A percentile compares a stretch with the other conserved stretches of the same genome.
phyloP scores from a whole-genome alignment of 176 grass and related monocot genomes.

The Areca catechu region DNA sequence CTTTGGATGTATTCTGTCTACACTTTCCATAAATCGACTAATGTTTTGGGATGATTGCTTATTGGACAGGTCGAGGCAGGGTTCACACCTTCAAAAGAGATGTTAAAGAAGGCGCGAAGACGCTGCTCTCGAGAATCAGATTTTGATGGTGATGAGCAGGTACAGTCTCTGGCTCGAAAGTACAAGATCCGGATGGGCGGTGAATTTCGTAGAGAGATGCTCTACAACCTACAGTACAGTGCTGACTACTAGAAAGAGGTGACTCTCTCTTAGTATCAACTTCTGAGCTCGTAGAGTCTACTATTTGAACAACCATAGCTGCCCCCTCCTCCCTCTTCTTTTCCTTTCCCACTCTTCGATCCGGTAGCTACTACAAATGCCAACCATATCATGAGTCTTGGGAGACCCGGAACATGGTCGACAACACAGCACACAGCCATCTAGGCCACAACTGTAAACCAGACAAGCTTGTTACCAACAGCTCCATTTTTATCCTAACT shows the following conservation, averaged over 20 bases:
- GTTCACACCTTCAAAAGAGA: conserved; percentile 70
- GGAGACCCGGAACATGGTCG: too few species aligned
- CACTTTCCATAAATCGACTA: conserved; percentile 8
- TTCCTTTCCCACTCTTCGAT: too few species aligned
- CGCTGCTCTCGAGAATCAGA: conserved; percentile 85
- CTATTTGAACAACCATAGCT: not conserved
- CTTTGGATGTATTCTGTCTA: too few species aligned
- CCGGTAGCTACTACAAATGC: too few species aligned
- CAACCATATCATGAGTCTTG: too few species aligned
- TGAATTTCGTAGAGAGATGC: conserved; percentile 60
- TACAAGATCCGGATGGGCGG: conserved; percentile 64
- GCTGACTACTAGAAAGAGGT: conserved; percentile 43
- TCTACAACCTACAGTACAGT: conserved; percentile 66
- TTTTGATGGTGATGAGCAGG: conserved; percentile 47
- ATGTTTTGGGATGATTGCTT: conserved; percentile 12
- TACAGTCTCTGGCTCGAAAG: conserved; percentile 52
- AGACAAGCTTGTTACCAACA: too few species aligned
- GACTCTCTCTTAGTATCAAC: conserved; percentile 6
- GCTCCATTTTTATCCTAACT: too few species aligned
- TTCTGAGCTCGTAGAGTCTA: not conserved
- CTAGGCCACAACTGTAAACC: too few species aligned
- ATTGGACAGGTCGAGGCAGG: conserved; percentile 59
- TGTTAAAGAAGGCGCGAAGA: conserved; percentile 66
- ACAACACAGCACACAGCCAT: too few species aligned
- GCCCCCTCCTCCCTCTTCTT: too few species aligned